Evolutionary conservation across 768 basidiomycete species (phyloP).

Genomic region (Suillus decipiens): DNA sequence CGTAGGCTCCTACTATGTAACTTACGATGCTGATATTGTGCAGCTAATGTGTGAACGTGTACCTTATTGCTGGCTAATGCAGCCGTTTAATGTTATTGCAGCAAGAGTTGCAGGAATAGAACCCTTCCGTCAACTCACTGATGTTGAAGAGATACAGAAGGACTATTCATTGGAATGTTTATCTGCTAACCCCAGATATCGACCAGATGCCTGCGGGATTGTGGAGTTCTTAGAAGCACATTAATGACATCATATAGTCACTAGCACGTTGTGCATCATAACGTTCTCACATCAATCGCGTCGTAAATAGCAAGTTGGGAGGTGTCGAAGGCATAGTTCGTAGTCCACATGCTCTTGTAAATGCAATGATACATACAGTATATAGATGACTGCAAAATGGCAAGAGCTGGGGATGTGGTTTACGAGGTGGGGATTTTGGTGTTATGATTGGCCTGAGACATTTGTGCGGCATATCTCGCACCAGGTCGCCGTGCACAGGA

Average conservation of each 20-base stretch:
- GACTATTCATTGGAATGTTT: not conserved
- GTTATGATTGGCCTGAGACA: not conserved
- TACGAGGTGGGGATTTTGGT: not conserved
- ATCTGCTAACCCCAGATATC: not conserved
- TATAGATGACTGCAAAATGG: not conserved
- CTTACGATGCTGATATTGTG: not conserved
- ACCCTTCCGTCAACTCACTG: not conserved
- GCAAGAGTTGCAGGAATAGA: not conserved
- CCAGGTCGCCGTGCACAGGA: not conserved
- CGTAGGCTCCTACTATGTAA: slow-evolving; percentile 27
- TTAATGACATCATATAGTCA: no score
- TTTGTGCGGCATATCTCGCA: not conserved
- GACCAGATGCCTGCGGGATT: not conserved
- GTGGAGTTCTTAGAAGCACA: not conserved
- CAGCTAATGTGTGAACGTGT: slow-evolving; percentile 26
- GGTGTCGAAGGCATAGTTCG: no score
- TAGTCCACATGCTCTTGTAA: no score
- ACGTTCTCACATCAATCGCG: no score
- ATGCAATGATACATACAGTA: no score
- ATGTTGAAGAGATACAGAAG: not conserved
- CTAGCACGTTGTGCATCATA: no score
- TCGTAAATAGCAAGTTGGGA: no score
- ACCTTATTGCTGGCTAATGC: slow-evolving; percentile 13
- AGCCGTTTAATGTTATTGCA: slow-evolving; percentile 22
- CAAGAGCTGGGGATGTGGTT: not conserved